These are phyloP conservation scores for Kluyveromyces sp. DNA, from an alignment of 1,139 yeast species.

Conservation along the genomic window DNA sequence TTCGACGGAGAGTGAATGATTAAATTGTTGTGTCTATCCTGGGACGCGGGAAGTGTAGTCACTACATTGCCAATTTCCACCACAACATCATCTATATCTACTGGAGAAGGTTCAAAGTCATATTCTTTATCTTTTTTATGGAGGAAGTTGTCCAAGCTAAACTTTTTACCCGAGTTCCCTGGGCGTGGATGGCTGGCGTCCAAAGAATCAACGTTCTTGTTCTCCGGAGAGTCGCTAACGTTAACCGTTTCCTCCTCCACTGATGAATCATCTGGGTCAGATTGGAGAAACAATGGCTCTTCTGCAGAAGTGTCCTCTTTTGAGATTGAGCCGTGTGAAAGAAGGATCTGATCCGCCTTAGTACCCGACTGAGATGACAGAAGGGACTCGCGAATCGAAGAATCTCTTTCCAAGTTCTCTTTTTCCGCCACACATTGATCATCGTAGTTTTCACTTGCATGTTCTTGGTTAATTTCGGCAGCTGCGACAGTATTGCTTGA, in stretches of 20 bases:
- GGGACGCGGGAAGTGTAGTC: conserved; percentile 3
- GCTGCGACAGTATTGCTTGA: too few relatives aligned
- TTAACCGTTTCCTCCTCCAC: not conserved
- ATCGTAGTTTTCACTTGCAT: too few relatives aligned
- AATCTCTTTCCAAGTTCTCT: too few relatives aligned
- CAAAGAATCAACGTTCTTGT: not conserved
- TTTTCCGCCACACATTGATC: too few relatives aligned
- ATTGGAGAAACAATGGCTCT: not conserved
- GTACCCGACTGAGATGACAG: too few relatives aligned
- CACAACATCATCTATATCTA: conserved; percentile 12
- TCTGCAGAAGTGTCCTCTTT: not conserved
- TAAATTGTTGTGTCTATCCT: conserved; percentile 1
- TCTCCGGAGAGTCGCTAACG: not conserved
- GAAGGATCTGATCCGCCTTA: too few relatives aligned
- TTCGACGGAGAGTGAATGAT: not conserved
- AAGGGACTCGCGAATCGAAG: too few relatives aligned
- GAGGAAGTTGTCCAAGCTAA: not conserved
- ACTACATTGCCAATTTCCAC: conserved; percentile 22
- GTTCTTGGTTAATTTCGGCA: too few relatives aligned
- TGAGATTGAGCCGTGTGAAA: too few relatives aligned
- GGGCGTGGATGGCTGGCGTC: not conserved
- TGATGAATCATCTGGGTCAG: not conserved
- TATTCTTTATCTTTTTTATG: not conserved
- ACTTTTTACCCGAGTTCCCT: not conserved
- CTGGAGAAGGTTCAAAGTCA: conserved; percentile 3